Evolutionary conservation across 2,329 filamentous ascomycete genomes (phyloP), one percentile per base, ranked within the genome.

Genomic region (Curvularia hawaiiensis): DNA sequence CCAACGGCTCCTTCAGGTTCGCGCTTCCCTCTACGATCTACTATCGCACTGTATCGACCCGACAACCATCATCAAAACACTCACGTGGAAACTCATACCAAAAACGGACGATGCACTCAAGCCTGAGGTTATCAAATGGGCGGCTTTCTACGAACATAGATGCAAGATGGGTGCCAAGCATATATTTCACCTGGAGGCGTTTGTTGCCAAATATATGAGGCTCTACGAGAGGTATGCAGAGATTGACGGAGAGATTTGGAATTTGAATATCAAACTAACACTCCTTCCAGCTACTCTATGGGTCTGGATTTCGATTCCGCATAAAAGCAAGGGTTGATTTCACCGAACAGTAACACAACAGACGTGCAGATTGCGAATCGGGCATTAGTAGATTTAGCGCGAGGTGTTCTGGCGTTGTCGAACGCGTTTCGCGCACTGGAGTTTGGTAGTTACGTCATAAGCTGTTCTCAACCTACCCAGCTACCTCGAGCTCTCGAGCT

Each of bases 131-230:
- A 90, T 99, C 65, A 91, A 90, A 73, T 99, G 95, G 95, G 91
- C 92, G 4, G 93, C 95, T 0, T 98, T 97, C 72, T 99, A 96
- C 76, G 96, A 99, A 78, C 95, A 99, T 77, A 86, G 95, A 60
- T 91, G 98, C 78, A 91, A 91, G 75, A 90, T 90, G 67, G 95
- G 95, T 50, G 92, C 80, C 62, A 99, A 99, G 83, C 90, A 96
- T 57, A 98, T 99, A 62, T 99, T 99, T 78, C 96, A 99, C 73
- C 81, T 99, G 4, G 96, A 99, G 78, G 95, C 95, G 3, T 99
- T 99, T 78, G 95, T 99, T 57, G 94, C 94, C 56, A 98, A 97
- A 80, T 97, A 98, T 75, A 98, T 99, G 94, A 87, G 94, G 67
- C 87, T 98, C 66, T 85, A 94, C 62, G 95, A 99, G 81, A 94